These are phyloP conservation scores for Pinus taeda DNA, from an alignment of 75 land plant genomes.

Conservation along the genomic window DNA sequence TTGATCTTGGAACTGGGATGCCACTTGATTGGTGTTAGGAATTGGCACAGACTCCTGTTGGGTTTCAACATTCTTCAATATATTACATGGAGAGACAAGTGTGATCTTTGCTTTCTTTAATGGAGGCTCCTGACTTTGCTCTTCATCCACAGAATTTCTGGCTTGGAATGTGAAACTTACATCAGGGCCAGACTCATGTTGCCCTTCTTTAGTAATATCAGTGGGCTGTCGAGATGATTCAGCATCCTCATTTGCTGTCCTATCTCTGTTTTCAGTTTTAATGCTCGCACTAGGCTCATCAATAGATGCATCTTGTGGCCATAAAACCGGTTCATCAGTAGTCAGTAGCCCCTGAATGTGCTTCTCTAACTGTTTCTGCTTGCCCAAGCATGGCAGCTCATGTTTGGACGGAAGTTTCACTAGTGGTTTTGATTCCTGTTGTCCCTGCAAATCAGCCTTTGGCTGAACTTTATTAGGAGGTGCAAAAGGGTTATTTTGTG, in stretches of 20 bases:
- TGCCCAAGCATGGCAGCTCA: conserved; percentile 12
- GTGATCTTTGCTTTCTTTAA: conserved; percentile 65
- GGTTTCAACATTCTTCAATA: not conserved
- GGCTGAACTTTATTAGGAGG: conserved; percentile 21
- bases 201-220: conserved; percentile 12
- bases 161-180: conserved; percentile 15
- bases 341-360: conserved; percentile 6
- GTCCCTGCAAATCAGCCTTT: conserved; percentile 20
- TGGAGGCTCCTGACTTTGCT: conserved; percentile 33
- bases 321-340: conserved; percentile 22
- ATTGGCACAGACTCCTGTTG: conserved; percentile 9
- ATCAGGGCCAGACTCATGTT: conserved; percentile 19
- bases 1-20: conserved; percentile 12
- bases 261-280: conserved; percentile 8
- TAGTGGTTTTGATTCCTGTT: conserved; percentile 27
- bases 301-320: conserved; percentile 18
- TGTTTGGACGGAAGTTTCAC: conserved; percentile 10
- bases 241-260: conserved; percentile 5
- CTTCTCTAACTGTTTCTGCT: conserved; percentile 28
- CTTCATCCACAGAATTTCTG: conserved; percentile 14
- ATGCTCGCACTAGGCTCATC: conserved; percentile 12
- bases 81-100: conserved; percentile 23
- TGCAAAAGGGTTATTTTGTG: conserved; percentile 20
- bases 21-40: not conserved
- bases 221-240: conserved; percentile 7